These are phyloP conservation scores for Choanephora cucurbitarum DNA, from an alignment of 371 early-diverging fungal species.

Conservation along the genomic window DNA sequence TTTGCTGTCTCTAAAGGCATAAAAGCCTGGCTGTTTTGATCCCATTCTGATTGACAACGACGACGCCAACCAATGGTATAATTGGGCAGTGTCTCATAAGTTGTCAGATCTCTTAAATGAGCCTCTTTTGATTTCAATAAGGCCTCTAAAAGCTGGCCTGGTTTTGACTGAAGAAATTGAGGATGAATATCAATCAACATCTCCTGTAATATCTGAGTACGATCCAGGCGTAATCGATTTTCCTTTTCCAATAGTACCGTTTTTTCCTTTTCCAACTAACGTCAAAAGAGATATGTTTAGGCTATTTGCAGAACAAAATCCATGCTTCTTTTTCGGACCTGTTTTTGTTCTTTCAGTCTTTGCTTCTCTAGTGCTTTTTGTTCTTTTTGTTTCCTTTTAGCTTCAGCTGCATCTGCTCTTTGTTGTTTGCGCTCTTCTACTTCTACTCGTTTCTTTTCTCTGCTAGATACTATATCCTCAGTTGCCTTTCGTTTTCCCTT, in stretches of 20 bases:
- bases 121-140: conserved; percentile 40
- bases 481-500: conserved; percentile 10
- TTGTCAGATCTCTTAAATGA: conserved; percentile 15
- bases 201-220: conserved; percentile 48
- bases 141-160: conserved; percentile 39
- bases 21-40: conserved; percentile 45
- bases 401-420: conserved; percentile 27
- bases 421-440: conserved; percentile 16
- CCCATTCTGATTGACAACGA: conserved; percentile 54
- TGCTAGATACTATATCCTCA: neutral
- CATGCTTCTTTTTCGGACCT: conserved; percentile 18
- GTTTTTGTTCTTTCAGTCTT: conserved; percentile 19
- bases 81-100: conserved; percentile 6
- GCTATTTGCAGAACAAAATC: conserved; percentile 1
- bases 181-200: conserved; percentile 58
- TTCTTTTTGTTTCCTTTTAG: conserved; percentile 11
- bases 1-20: conserved; percentile 34
- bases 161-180: conserved; percentile 12
- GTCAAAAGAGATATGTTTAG: too few species aligned
- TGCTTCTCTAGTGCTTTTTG: conserved; percentile 27
- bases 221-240: conserved; percentile 37
- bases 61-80: conserved; percentile 54
- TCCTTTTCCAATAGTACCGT: conserved; percentile 35
- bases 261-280: conserved; percentile 51
- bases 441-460: conserved; percentile 12